These are phyloP conservation scores for Sporothrix phasma DNA, from an alignment of 2,329 filamentous ascomycete genomes.

Conservation along the genomic window DNA sequence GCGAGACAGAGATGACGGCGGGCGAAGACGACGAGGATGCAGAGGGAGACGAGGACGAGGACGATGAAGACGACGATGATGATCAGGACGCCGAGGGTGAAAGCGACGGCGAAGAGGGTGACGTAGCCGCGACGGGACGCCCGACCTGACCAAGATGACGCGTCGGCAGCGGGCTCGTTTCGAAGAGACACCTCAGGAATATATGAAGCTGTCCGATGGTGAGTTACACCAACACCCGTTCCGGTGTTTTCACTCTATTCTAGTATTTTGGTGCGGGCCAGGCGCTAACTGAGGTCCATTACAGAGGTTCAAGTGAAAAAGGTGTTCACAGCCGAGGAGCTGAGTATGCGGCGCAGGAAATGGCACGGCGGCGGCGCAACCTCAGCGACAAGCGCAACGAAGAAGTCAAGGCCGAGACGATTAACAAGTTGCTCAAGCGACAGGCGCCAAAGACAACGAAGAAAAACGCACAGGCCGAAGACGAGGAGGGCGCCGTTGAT, in stretches of 20 bases:
- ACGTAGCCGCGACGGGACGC: constrained; percentile 39
- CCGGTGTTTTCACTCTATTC: background rate
- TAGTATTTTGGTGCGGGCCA: background rate
- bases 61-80: constrained; percentile 26
- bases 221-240: constrained; percentile 20
- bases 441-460: constrained; percentile 64
- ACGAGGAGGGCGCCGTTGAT: constrained; percentile 34
- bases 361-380: constrained; percentile 51
- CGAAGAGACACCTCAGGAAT: constrained; percentile 42
- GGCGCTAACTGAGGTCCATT: background rate
- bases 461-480: constrained; percentile 40
- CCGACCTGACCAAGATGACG: constrained; percentile 50
- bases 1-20: constrained; percentile 24
- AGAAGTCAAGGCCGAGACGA: constrained; percentile 73
- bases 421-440: constrained; percentile 82
- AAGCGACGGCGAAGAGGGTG: constrained; percentile 31
- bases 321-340: constrained; percentile 49
- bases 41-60: constrained; percentile 30
- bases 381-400: constrained; percentile 56
- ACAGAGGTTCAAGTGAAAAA: constrained; percentile 55
- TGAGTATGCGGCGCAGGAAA: constrained; percentile 52
- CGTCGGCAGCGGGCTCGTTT: constrained; percentile 51
- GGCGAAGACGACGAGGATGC: constrained; percentile 29
- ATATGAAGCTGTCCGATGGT: constrained; percentile 53
- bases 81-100: constrained; percentile 32